Evolutionary conservation across 1,284 basidiomycete species (phyloP).

Genomic region (Ustilago cynodontis): DNA sequence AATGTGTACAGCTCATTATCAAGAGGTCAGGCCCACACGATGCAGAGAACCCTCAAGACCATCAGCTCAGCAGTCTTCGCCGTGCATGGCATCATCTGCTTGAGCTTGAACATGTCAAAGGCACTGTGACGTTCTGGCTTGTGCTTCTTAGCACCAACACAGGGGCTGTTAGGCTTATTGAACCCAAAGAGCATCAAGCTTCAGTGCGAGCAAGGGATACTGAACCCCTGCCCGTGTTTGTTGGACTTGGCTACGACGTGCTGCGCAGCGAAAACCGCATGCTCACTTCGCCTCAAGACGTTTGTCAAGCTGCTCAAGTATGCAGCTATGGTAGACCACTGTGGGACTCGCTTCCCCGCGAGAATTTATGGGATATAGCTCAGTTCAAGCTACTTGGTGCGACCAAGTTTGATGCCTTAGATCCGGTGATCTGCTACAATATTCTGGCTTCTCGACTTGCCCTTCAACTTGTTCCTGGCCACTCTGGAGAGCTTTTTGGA

Average conservation of each 20-base stretch:
- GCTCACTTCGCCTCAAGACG: conserved; percentile 1
- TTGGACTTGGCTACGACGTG: conserved; percentile 17
- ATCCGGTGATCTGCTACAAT: neutral
- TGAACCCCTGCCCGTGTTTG: conserved; percentile 11
- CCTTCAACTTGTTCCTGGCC: neutral
- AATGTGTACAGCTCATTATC: conserved; percentile 22
- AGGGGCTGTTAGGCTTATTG: conserved; percentile 20
- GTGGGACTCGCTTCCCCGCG: conserved; percentile 7
- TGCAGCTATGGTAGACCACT: conserved; percentile 29
- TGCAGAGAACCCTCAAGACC: too few species aligned
- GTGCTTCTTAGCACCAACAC: conserved; percentile 27
- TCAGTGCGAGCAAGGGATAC: neutral
- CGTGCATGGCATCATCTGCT: conserved; percentile 22
- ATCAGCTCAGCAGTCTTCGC: too few species aligned
- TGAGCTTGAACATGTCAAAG: neutral
- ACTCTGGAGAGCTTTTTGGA: neutral
- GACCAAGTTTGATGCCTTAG: neutral
- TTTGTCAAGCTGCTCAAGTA: neutral
- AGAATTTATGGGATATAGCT: conserved; percentile 9
- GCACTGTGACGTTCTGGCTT: conserved; percentile 18
- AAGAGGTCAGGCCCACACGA: too few species aligned
- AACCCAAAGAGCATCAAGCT: neutral
- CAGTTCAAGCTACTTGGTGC: neutral
- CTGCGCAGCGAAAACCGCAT: neutral
- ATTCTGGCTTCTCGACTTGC: conserved; percentile 18